Evolutionary conservation across 164 flowering plant genomes (phyloP).

Genomic region (Annona cherimola): DNA sequence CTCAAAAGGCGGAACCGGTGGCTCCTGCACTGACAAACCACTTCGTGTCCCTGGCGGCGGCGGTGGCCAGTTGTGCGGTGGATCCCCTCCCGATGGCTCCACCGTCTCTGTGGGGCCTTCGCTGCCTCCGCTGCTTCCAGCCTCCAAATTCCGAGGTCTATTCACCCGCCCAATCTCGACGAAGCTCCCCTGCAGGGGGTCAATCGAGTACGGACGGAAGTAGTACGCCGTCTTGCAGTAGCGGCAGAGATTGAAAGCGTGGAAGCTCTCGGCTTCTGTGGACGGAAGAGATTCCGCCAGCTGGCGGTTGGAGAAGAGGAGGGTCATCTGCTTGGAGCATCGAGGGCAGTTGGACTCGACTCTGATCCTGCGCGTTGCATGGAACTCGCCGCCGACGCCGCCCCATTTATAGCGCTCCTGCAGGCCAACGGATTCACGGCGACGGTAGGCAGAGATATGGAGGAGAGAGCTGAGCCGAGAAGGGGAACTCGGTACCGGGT

Average conservation of each 20-base stretch:
- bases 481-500: conserved; percentile 18
- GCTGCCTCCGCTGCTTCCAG: neutral
- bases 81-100: conserved; percentile 50
- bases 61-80: conserved; percentile 57
- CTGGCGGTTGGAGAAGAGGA: conserved; percentile 51
- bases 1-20: conserved; percentile 74
- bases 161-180: conserved; percentile 60
- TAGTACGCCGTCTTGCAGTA: conserved; percentile 78
- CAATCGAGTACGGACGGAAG: conserved; percentile 47
- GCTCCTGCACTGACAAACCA: conserved; percentile 72
- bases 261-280: conserved; percentile 13
- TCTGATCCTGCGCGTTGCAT: conserved; percentile 40
- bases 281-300: conserved; percentile 8
- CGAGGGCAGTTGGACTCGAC: conserved; percentile 82
- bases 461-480: conserved; percentile 23
- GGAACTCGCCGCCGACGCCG: conserved; percentile 23
- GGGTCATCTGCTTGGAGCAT: conserved; percentile 67
- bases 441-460: conserved; percentile 20
- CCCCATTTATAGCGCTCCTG: conserved; percentile 80
- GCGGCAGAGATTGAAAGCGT: conserved; percentile 78
- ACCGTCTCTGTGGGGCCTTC: conserved; percentile 54
- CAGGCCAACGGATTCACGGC: conserved; percentile 30
- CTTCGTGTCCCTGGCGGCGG: conserved; percentile 30
- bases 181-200: conserved; percentile 78
- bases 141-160: conserved; percentile 6